phyloP scores from a whole-genome alignment of 371 early-diverging fungal species.

The Amoeboaphelidium occidentale region DNA sequence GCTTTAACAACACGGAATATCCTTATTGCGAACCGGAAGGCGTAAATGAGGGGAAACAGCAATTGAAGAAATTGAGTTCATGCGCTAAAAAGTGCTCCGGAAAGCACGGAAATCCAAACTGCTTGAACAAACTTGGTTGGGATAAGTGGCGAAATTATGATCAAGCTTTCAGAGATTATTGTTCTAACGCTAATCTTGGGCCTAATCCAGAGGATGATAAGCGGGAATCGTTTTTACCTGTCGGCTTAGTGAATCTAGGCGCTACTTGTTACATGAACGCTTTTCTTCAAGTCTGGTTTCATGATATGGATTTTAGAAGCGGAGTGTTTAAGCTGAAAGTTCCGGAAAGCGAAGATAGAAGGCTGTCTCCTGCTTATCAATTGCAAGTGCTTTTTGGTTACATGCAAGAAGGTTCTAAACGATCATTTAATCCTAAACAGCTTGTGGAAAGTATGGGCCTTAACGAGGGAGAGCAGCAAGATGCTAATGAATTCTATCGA shows the following conservation, averaged over 20 bases:
- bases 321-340: constrained; percentile 4
- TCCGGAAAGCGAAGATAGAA: constrained; percentile 1
- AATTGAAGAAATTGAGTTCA: too few relatives aligned
- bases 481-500: constrained; percentile 20
- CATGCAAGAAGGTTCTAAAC: constrained; percentile 8
- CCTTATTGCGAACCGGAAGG: too few relatives aligned
- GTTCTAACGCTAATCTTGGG: not conserved
- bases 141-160: constrained; percentile 15
- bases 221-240: not conserved
- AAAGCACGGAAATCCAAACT: constrained; percentile 20
- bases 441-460: constrained; percentile 14
- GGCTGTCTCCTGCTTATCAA: constrained; percentile 13
- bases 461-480: constrained; percentile 16
- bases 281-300: constrained; percentile 18
- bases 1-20: too few relatives aligned
- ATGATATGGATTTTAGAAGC: constrained; percentile 13
- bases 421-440: constrained; percentile 10
- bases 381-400: constrained; percentile 12
- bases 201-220: constrained; percentile 9
- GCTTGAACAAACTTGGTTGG: constrained; percentile 16
- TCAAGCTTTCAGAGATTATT: constrained; percentile 1
- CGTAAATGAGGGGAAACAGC: too few relatives aligned
- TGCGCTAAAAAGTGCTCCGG: too few relatives aligned
- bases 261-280: constrained; percentile 25
- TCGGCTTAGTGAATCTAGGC: constrained; percentile 16